Evolutionary conservation across 202 grass and related monocot genomes (phyloP).

Genomic region (Setaria viridis): DNA sequence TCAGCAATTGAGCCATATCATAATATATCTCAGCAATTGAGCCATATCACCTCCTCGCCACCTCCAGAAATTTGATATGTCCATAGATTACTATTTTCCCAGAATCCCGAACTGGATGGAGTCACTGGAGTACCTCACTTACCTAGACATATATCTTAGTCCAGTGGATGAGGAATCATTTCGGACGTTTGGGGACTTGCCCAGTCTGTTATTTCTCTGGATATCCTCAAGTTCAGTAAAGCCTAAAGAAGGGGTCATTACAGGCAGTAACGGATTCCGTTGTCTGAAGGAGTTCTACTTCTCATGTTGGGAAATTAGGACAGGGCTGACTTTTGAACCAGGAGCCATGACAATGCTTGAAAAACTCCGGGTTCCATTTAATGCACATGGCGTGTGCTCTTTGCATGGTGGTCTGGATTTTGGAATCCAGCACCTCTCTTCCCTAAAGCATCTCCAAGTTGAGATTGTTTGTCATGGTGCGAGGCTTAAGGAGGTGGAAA

Average conservation of each 20-base stretch:
- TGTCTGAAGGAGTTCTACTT: slow-evolving; percentile 34
- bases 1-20: too few relatives aligned
- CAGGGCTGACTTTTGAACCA: slow-evolving; percentile 23
- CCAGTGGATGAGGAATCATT: slow-evolving; percentile 20
- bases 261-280: slow-evolving; percentile 16
- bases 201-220: slow-evolving; percentile 21
- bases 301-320: slow-evolving; percentile 34
- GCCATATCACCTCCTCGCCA: slow-evolving; percentile 3
- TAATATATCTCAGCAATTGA: too few relatives aligned
- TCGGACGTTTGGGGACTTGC: slow-evolving; percentile 5
- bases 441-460: slow-evolving; percentile 10
- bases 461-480: slow-evolving; percentile 29
- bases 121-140: slow-evolving; percentile 29
- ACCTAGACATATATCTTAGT: slow-evolving; percentile 28
- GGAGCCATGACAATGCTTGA: slow-evolving; percentile 37
- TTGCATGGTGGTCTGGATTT: background rate
- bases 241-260: slow-evolving; percentile 10
- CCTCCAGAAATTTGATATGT: slow-evolving; percentile 30
- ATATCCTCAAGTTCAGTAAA: slow-evolving; percentile 6
- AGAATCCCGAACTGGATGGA: slow-evolving; percentile 29
- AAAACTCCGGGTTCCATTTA: slow-evolving; percentile 16
- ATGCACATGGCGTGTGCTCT: background rate
- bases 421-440: slow-evolving; percentile 43
- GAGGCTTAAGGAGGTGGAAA: slow-evolving; percentile 23
- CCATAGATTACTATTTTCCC: background rate